These are phyloP conservation scores for Pseudohalonectria lignicola DNA, from an alignment of 2,329 filamentous ascomycete species.

Conservation along the genomic window DNA sequence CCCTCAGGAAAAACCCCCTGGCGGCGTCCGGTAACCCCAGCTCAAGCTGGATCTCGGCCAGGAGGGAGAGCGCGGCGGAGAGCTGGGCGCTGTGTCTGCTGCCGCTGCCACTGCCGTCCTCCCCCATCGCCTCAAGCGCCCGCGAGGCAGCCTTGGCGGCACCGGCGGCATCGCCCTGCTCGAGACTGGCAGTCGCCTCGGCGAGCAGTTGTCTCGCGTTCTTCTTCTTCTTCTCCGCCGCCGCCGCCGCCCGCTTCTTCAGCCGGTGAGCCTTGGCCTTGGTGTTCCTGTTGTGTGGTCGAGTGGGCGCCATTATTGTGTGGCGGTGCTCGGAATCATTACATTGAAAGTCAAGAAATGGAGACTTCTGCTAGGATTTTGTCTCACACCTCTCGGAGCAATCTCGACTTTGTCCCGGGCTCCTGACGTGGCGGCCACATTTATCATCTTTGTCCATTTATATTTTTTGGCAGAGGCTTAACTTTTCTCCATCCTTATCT, in stretches of 20 bases:
- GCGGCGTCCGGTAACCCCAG: slow-evolving; percentile 71
- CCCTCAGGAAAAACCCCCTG: slow-evolving; percentile 58
- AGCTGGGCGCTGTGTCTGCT: slow-evolving; percentile 23
- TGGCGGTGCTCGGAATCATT: neutral
- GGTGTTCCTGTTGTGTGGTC: slow-evolving; percentile 8
- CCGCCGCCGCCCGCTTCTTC: slow-evolving; percentile 5
- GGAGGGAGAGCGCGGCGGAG: slow-evolving; percentile 53
- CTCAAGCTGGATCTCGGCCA: slow-evolving; percentile 76
- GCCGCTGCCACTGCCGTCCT: slow-evolving; percentile 10
- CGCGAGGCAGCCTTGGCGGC: slow-evolving; percentile 22
- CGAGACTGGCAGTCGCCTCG: slow-evolving; percentile 20
- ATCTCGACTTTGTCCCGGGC: too few relatives aligned
- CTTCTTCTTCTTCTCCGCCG: neutral
- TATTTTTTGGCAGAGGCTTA: too few relatives aligned
- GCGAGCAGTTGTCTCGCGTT: slow-evolving; percentile 15
- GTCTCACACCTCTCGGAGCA: too few relatives aligned
- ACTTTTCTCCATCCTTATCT: too few relatives aligned
- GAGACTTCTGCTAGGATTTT: too few relatives aligned
- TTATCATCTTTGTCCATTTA: too few relatives aligned
- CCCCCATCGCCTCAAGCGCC: slow-evolving; percentile 30
- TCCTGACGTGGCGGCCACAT: too few relatives aligned
- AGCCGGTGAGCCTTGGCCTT: slow-evolving; percentile 6
- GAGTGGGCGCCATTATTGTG: slow-evolving; percentile 11
- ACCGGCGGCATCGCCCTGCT: slow-evolving; percentile 18
- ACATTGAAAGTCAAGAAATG: too few relatives aligned